A percentile compares a stretch with the other conserved stretches of the same genome.
These are phyloP conservation scores for Ustanciosporium gigantosporum DNA, from an alignment of 1,284 basidiomycete genomes.

Conservation along the genomic window DNA sequence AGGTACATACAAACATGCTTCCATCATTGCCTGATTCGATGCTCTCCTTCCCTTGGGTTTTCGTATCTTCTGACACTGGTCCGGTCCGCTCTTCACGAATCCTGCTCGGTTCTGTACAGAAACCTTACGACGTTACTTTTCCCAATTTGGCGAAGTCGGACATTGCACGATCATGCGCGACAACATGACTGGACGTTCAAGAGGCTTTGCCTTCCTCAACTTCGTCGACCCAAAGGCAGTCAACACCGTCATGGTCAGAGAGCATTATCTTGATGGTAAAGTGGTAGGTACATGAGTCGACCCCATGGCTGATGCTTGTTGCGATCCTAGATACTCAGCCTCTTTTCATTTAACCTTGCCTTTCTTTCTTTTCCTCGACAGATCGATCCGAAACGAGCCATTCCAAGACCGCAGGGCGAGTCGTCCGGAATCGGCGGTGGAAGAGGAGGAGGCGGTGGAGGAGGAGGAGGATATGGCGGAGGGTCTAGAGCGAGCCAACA, in stretches of 20 bases:
- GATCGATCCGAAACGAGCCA: slow-evolving; percentile 99
- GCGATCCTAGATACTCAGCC: not conserved
- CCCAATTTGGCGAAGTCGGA: slow-evolving; percentile 86
- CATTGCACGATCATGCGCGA: slow-evolving; percentile 95
- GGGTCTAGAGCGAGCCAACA: too few relatives aligned
- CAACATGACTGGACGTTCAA: slow-evolving; percentile 77
- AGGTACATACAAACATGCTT: slow-evolving; percentile 63
- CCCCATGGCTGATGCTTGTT: too few relatives aligned
- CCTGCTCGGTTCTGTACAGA: slow-evolving; percentile 67
- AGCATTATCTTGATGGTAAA: slow-evolving; percentile 90
- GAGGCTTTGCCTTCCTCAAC: slow-evolving; percentile 91
- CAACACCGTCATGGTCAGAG: slow-evolving; percentile 80
- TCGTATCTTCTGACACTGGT: not conserved
- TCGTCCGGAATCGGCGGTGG: slow-evolving; percentile 8
- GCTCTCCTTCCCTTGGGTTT: not conserved
- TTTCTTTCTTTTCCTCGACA: too few relatives aligned
- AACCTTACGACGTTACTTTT: slow-evolving; percentile 79
- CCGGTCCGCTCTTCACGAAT: not conserved
- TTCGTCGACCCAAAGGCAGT: slow-evolving; percentile 84
- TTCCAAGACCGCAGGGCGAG: slow-evolving; percentile 70
- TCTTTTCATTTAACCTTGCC: too few relatives aligned
- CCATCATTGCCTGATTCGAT: not conserved
- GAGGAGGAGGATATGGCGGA: too few relatives aligned
- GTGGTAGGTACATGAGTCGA: slow-evolving; percentile 72
- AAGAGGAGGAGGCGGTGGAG: not conserved